Evolutionary conservation across 768 basidiomycete genomes (phyloP), one percentile per base, ranked within the genome.

Genomic region (Cystobasidium onofrii): DNA sequence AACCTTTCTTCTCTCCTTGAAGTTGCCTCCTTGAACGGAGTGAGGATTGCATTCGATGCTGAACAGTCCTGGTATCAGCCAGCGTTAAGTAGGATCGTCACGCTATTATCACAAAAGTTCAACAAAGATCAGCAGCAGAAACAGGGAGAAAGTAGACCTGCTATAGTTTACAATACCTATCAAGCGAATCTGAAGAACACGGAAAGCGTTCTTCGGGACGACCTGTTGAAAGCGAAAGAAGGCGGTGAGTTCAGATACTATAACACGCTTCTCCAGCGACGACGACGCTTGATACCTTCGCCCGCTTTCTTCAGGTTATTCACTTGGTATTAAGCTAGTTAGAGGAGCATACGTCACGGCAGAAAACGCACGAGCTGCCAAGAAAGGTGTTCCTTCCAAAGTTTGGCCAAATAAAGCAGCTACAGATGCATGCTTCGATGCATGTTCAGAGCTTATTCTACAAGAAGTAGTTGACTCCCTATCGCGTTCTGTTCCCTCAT

Each of bases 51-150:
- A 17, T 76, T 80, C 43, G 79, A 80, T 52, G 78, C 79, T n/a
- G 79, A 80, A 74, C 77, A 79, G 61, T 77, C 77, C n/a, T 79
- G 78, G 78, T 78, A 64, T 76, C 78, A 80, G 74, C 77, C 77
- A 10, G 74, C 73, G 1, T 78, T 80, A 64, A 78, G 78, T 73
- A 71, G 76, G 20, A 76, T 76, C 43, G 71, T 73, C n/a, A 74
- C 76, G 52, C 60, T 77, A 25, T 77, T 80, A 36, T 41, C 74
- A 0, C 29, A 73, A n/a, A 78, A 79, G 71, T 80, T 76, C 76
- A 80, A 80, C 75, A 27, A 46, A 3, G 61, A 63, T 10, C 55
- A 65, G 0, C 10, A 17, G 10, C 41, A 39, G 6, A 34, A 27
- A 39, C 13, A 20, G 23, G 34, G 31, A 39, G n/a, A 50, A 50